Conservation (phyloP, 495 filamentous ascomycete genomes). For the Baudoinia panamericana region DNA sequence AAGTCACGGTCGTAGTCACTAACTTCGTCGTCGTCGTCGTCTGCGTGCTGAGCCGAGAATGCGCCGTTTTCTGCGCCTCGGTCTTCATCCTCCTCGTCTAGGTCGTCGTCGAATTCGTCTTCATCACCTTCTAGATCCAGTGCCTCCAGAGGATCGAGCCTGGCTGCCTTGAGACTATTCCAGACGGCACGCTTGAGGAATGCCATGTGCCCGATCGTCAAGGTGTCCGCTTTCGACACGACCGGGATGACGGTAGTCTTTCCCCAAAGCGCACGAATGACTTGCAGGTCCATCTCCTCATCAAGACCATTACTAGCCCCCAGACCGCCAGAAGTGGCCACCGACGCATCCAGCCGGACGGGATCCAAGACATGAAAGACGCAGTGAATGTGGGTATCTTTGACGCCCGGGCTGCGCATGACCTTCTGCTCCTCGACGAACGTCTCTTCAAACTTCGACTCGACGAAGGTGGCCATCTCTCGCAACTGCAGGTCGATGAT, state of each 20-base stretch:
- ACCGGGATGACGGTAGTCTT: conserved; percentile 95
- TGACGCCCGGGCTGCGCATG: conserved; percentile 76
- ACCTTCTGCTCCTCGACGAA: conserved; percentile 98
- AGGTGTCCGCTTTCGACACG: conserved; percentile 93
- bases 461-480: conserved; percentile 79
- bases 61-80: conserved; percentile 26
- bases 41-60: neutral
- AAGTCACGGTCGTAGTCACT: conserved; percentile 29
- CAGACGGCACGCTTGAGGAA: conserved; percentile 83
- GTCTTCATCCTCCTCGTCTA: conserved; percentile 37
- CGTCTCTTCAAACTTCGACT: conserved; percentile 97
- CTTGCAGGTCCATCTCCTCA: conserved; percentile 79
- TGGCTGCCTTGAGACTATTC: conserved; percentile 70
- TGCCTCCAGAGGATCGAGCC: conserved; percentile 78
- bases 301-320: conserved; percentile 52
- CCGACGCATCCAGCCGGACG: conserved; percentile 67
- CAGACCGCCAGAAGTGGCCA: conserved; percentile 42
- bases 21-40: neutral
- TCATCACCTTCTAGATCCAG: conserved; percentile 65
- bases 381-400: conserved; percentile 94
- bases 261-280: conserved; percentile 74
- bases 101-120: conserved; percentile 32
- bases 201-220: conserved; percentile 87
- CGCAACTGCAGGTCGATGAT: conserved; percentile 87
- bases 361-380: conserved; percentile 90